Conservation (phyloP, 345 rosid genomes). For the Durio zibethinus region DNA sequence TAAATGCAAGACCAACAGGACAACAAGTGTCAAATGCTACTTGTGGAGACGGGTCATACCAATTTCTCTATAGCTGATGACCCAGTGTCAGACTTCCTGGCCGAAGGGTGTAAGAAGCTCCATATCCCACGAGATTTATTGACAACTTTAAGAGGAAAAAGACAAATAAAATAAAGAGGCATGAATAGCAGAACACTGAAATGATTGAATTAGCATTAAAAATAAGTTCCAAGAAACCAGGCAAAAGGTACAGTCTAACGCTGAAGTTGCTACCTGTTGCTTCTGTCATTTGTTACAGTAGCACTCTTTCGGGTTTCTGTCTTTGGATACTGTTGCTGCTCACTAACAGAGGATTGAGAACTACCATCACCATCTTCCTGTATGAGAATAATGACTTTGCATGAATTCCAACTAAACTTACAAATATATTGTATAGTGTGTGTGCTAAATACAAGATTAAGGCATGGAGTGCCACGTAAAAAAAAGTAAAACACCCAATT, state of each 20-base stretch:
- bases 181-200: constrained; percentile 2
- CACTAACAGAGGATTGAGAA: constrained; percentile 39
- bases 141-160: constrained; percentile 21
- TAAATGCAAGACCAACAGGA: constrained; percentile 1
- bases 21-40: constrained; percentile 18
- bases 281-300: constrained; percentile 32
- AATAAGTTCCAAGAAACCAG: constrained; percentile 8
- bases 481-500: background rate
- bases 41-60: constrained; percentile 29
- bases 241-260: constrained; percentile 13
- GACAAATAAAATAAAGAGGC: constrained; percentile 7
- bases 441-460: background rate
- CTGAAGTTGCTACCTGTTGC: constrained; percentile 43
- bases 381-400: constrained; percentile 20
- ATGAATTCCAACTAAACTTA: constrained; percentile 1
- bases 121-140: constrained; percentile 58
- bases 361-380: constrained; percentile 61
- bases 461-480: background rate
- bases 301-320: constrained; percentile 40
- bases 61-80: constrained; percentile 28
- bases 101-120: constrained; percentile 47
- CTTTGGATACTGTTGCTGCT: constrained; percentile 40
- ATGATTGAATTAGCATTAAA: constrained; percentile 14
- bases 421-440: background rate
- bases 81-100: constrained; percentile 38